Conservation (phyloP, 176 grass and related monocot species). For the Avena atlantica region DNA sequence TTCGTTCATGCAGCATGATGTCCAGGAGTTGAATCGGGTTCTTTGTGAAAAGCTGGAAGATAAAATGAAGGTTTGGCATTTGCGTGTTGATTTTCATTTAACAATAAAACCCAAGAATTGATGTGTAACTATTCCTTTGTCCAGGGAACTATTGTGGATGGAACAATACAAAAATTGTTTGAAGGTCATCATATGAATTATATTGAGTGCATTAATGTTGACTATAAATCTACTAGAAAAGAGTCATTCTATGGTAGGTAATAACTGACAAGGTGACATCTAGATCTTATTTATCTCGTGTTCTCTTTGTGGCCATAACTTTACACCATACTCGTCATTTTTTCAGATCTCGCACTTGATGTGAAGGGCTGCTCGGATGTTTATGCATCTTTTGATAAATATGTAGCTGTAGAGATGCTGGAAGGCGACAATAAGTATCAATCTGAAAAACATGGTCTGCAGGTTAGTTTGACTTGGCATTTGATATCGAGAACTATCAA, state of each 20-base stretch:
- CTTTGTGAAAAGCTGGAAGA: constrained; percentile 85
- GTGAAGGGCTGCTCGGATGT: constrained; percentile 83
- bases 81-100: constrained; percentile 21
- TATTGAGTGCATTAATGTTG: constrained; percentile 84
- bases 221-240: constrained; percentile 79
- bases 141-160: constrained; percentile 77
- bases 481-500: constrained; percentile 6
- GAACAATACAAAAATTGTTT: constrained; percentile 78
- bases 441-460: constrained; percentile 72
- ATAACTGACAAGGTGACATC: constrained; percentile 35
- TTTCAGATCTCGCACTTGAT: constrained; percentile 74
- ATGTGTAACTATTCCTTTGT: constrained; percentile 35
- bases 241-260: constrained; percentile 85
- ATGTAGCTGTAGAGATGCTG: constrained; percentile 75
- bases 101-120: background rate
- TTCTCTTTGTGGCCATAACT: constrained; percentile 23
- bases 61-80: constrained; percentile 82
- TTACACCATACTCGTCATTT: background rate
- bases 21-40: constrained; percentile 83
- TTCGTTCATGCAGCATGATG: constrained; percentile 89
- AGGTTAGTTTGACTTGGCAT: constrained; percentile 51
- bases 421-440: constrained; percentile 88
- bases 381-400: constrained; percentile 89
- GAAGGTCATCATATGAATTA: constrained; percentile 90
- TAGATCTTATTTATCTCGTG: background rate